Base-by-base conservation (phyloP, 2,329 filamentous ascomycete genomes). In the Teratosphaeriaceae sp. region DNA sequence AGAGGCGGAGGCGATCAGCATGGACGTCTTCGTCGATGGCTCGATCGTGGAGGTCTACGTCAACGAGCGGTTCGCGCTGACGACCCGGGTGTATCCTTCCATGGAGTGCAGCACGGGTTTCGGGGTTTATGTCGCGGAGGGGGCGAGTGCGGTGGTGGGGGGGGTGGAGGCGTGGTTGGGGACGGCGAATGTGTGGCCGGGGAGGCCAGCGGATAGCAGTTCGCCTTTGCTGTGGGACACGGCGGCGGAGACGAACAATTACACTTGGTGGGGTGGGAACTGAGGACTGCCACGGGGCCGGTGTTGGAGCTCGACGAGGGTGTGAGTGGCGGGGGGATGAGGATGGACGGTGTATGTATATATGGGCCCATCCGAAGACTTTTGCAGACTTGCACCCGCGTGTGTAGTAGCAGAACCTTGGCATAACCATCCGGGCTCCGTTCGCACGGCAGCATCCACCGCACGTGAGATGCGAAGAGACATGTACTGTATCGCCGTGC, bases 21-120 rank as follows among this genome's bases (percentile, higher is more conserved):
- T 72, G 57, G 57, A 71, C 43, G 57, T 73, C 44, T 72, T 69
- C 54, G 50, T 73, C 30, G 71, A 74, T 44, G 70, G 70, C 19
- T 70, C 66, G 1, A 55, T 72, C 19, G 54, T 72, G 0, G 71
- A 74, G 54, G 52, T 74, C 20, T 71, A 68, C 48, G 55, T 71
- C 31, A 73, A 73, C 45, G 67, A 64, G 23, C 56, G 64, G n/a
- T 66, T 65, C 16, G 60, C 62, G 1, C 49, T 65, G 27, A 57
- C 62, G 1, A 70, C 69, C 3, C 61, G 70, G 27, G 67, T 73
- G 34, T 74, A 73, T 47, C 70, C 70, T 9, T 58, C 57, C 23
- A 64, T 65, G 44, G 58, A 55, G 18, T 70, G 70, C 50, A 69
- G 65, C 42, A 66, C 62, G 1, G 66, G 65, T 5, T 65, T 66